Base-by-base conservation (phyloP, 164 flowering plant genomes). In the Platanus orientalis region DNA sequence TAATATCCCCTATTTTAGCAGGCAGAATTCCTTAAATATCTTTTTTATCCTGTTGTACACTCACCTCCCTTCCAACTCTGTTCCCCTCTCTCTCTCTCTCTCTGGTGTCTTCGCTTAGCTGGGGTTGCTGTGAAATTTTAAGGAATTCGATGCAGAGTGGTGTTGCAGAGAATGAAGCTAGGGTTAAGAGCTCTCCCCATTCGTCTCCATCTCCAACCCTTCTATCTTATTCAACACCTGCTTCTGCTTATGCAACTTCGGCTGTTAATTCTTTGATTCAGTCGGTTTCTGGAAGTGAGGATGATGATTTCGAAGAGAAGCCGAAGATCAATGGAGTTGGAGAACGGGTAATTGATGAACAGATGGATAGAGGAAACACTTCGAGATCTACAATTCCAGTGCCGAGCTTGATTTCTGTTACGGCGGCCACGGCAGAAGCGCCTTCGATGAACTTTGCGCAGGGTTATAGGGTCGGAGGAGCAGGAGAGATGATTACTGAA, bases 131-230 rank as follows among this genome's bases (percentile, higher is more conserved):
- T 62, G 57, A 28, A 17, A 13, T 47, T 57, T 55, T 48, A 45
- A 65, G 68, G 68, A 61, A 57, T 57, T 65, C 47, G 45, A 65
- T 65, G 68, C 61, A 58, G 68, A 65, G 55, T 30, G 58, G 52
- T 21, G 55, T 21, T 60, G 28, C 17, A 13, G 58, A 40, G 16
- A 66, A 59, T 66, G 69, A 24, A 53, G 48, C 20, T 39, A 57
- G 62, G 48, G 54, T 45, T 56, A 47, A 64, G 25, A 48, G 13
- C 11, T 56, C 42, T 28, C 24, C 66, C n/a, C 51, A 50, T 6
- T 42, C 32, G 5, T 44, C 32, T 1, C 20, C 51, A 1, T 26
- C 50, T 40, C n/a, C 28, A 11, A 24, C 61, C 16, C 14, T 23
- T 9, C 42, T 32, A 4, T 42, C 62, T 42, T 16, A 20, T 55